Evolutionary conservation across 78 protist genomes (phyloP).

Genomic region (Tieghemostelium lacteum): DNA sequence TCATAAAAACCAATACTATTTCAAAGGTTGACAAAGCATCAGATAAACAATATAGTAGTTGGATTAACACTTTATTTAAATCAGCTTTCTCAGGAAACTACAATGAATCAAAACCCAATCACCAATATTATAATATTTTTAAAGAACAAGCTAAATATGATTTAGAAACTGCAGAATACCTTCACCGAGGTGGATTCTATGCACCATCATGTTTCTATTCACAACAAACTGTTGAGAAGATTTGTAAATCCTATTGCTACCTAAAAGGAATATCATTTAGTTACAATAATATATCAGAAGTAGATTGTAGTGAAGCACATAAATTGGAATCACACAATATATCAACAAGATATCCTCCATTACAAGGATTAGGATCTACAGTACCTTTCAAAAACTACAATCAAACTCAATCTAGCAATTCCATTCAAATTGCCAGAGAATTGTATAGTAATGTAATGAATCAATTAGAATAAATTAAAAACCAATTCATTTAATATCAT

Average conservation of each 20-base stretch:
- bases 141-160: not conserved
- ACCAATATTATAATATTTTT: not conserved
- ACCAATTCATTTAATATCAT: too few relatives aligned
- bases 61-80: not conserved
- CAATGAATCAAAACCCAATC: not conserved
- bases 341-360: not conserved
- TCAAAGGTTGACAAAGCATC: too few relatives aligned
- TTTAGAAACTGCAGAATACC: not conserved
- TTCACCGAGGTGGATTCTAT: not conserved
- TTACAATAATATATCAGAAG: not conserved
- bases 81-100: not conserved
- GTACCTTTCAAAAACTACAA: not conserved
- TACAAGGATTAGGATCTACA: not conserved
- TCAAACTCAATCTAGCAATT: too few relatives aligned
- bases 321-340: not conserved
- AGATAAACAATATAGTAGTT: not conserved
- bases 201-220: not conserved
- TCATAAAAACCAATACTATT: not conserved
- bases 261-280: not conserved
- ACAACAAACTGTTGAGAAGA: slow-evolving; percentile 10
- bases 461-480: too few relatives aligned
- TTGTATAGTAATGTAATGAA: too few relatives aligned
- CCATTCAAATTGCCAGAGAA: too few relatives aligned
- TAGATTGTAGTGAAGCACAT: not conserved
- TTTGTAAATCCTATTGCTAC: slow-evolving; percentile 14